A percentile compares a stretch with the other conserved stretches of the same genome.
Conservation (phyloP, 2,329 filamentous ascomycete species). For the Eurotiales sp. region DNA sequence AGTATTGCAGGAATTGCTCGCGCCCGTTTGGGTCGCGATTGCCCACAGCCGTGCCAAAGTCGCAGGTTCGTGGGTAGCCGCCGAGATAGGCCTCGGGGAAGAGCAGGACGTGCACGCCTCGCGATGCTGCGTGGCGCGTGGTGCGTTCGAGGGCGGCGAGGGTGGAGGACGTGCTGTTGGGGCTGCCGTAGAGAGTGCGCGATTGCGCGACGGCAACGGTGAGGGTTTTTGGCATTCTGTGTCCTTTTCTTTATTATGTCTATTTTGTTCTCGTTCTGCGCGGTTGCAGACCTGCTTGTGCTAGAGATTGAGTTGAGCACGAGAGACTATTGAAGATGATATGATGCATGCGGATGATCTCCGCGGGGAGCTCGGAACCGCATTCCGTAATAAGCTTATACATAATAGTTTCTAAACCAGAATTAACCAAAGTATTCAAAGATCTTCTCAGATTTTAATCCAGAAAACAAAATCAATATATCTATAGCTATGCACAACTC, state of each 20-base stretch:
- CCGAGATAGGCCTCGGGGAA: conserved; percentile 92
- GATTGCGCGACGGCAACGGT: conserved; percentile 47
- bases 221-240: conserved; percentile 36
- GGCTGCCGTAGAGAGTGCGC: conserved; percentile 37
- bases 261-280: too few relatives aligned
- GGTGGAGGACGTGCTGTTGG: conserved; percentile 50
- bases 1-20: conserved; percentile 80
- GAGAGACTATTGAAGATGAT: too few relatives aligned
- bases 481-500: too few relatives aligned
- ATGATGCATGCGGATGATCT: too few relatives aligned
- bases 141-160: conserved; percentile 63
- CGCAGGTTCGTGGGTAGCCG: conserved; percentile 79
- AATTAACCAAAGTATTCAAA: too few relatives aligned
- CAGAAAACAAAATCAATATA: too few relatives aligned
- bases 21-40: conserved; percentile 64
- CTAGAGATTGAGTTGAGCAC: background rate
- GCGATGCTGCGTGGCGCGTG: conserved; percentile 59
- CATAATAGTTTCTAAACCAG: too few relatives aligned
- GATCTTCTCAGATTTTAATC: too few relatives aligned
- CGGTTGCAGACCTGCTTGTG: too few relatives aligned
- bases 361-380: too few relatives aligned
- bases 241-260: conserved; percentile 3
- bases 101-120: conserved; percentile 66
- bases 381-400: too few relatives aligned
- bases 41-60: conserved; percentile 73